phyloP scores from a whole-genome alignment of 768 basidiomycete genomes.

The Lentinula raphanica region DNA sequence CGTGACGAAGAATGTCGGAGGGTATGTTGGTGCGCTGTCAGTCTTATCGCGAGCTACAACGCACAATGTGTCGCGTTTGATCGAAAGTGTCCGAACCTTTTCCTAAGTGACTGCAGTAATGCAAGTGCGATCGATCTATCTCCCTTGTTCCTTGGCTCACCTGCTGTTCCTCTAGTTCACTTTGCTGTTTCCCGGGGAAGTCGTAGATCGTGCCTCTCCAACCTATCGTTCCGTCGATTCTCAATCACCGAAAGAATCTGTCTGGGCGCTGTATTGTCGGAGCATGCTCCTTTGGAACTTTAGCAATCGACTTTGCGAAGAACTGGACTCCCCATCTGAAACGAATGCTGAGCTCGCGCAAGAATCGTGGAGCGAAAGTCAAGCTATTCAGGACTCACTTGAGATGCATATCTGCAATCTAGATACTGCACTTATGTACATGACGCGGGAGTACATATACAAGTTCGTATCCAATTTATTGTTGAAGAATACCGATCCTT shows the following conservation, averaged over 20 bases:
- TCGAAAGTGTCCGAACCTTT: conserved; percentile 50
- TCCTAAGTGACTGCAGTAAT: conserved; percentile 59
- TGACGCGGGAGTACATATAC: conserved; percentile 65
- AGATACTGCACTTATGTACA: conserved; percentile 62
- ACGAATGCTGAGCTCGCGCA: conserved; percentile 33
- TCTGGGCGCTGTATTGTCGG: conserved; percentile 81
- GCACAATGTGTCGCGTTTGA: conserved; percentile 66
- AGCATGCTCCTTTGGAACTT: conserved; percentile 80
- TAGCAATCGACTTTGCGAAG: conserved; percentile 47
- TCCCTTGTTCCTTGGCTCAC: not conserved
- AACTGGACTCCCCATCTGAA: conserved; percentile 8
- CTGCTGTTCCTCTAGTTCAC: conserved; percentile 36
- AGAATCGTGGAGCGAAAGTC: conserved; percentile 62
- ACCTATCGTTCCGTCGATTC: conserved; percentile 33
- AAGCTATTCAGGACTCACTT: conserved; percentile 60
- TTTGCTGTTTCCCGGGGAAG: conserved; percentile 73
- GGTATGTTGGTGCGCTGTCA: conserved; percentile 71
- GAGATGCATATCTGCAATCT: conserved; percentile 67
- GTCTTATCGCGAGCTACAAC: conserved; percentile 62
- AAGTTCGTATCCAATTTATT: conserved; percentile 47
- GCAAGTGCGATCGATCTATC: conserved; percentile 40
- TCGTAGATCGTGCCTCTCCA: conserved; percentile 43
- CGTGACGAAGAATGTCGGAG: conserved; percentile 70
- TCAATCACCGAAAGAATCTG: conserved; percentile 65
- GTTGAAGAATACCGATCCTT: conserved; percentile 2